Conservation (phyloP, 768 basidiomycete species). For the Boletus subparvulus region DNA sequence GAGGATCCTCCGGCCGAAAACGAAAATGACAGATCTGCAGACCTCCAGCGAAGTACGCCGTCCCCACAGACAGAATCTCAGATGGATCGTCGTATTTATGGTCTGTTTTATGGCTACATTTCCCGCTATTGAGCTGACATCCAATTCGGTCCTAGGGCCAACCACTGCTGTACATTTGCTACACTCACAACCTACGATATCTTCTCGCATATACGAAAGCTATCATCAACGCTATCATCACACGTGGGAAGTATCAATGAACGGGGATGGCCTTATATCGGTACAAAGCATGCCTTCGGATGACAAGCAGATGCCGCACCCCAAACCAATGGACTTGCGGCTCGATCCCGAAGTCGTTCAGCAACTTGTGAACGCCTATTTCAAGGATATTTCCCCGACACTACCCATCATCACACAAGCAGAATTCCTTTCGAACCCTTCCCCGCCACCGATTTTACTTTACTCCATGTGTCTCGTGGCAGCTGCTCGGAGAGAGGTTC, state of each 20-base stretch:
- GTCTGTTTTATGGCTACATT: slow-evolving; percentile 38
- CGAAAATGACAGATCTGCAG: slow-evolving; percentile 35
- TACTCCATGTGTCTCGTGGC: slow-evolving; percentile 95
- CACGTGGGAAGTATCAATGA: slow-evolving; percentile 79
- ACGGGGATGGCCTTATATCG: slow-evolving; percentile 85
- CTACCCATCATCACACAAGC: slow-evolving; percentile 85
- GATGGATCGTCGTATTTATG: slow-evolving; percentile 63
- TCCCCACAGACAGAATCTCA: slow-evolving; percentile 50
- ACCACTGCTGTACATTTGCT: slow-evolving; percentile 84
- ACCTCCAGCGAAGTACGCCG: slow-evolving; percentile 34
- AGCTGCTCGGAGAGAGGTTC: slow-evolving; percentile 79
- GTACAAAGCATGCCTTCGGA: slow-evolving; percentile 63
- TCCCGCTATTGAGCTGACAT: slow-evolving; percentile 20
- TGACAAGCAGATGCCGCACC: slow-evolving; percentile 53
- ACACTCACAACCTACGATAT: slow-evolving; percentile 86
- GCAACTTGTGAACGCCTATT: slow-evolving; percentile 87
- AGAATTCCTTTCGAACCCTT: slow-evolving; percentile 78
- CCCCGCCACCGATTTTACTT: slow-evolving; percentile 77
- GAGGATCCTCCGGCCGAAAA: slow-evolving; percentile 52
- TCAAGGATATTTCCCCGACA: slow-evolving; percentile 82
- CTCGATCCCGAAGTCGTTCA: slow-evolving; percentile 79
- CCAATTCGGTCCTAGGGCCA: slow-evolving; percentile 60
- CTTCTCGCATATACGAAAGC: slow-evolving; percentile 79
- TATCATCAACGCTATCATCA: slow-evolving; percentile 90
- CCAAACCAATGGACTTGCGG: slow-evolving; percentile 67